Evolutionary conservation across 495 filamentous ascomycete genomes (phyloP), one percentile per base, ranked within the genome.

Genomic region (Articulospora tetracladia): DNA sequence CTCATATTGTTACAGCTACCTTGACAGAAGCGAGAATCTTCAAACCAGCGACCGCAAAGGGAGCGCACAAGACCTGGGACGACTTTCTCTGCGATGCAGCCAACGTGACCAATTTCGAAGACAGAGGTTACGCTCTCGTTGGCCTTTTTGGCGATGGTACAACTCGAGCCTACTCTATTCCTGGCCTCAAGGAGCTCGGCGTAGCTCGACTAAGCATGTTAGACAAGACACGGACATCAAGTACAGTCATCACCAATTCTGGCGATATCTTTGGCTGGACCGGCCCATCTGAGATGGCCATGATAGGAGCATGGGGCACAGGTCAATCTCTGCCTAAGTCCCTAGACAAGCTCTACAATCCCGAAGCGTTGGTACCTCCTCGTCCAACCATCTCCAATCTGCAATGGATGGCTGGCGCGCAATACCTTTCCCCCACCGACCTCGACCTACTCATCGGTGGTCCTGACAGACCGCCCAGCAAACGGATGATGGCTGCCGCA

Each of bases 341-440:
- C 6, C 77, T 83, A 41, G 94, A 98, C 69, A 85, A 76, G 26
- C 77, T 98, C 2, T 86, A 88, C 73, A 96, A 97, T 61, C 83
- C 87, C 3, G 76, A 86, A 60, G 82, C 86, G 15, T 66, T 80
- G 15, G 77, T 88, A 17, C 94, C 93, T 2, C 79, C 89, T 15
- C 82, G 94, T 28, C 95, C 94, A n/a, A 96, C 93, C 1, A 98
- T 98, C 49, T 93, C 90, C 10, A 97, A 94, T 63, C 69, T 98
- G 22, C 91, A 97, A 71, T 98, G 94, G 94, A 91, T 98, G 39
- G 86, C 92, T 0, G 95, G 94, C 1, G 97, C 95, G 13, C 93
- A 97, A 72, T 90, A 96, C 61, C 78, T 98, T 32, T 89, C 89
- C 19, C 87, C 91, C 15, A 77, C 86, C n/a, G 95, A 98, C 69